A percentile compares a stretch with the other conserved stretches of the same genome.
Evolutionary conservation across 148 eudicot species (phyloP).

Genomic region (Hydrangea macrophylla): DNA sequence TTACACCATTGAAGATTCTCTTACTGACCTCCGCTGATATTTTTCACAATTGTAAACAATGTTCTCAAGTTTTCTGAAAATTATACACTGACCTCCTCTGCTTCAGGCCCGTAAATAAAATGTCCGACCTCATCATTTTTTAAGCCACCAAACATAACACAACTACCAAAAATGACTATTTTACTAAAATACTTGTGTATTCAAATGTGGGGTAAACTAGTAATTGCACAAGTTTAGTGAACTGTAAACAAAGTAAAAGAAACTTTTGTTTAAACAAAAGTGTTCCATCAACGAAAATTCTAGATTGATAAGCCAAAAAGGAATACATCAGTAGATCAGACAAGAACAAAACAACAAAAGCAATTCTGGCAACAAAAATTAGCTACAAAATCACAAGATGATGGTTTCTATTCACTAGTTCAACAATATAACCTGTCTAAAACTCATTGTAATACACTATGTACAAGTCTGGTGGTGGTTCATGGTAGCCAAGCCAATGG

Average conservation of each 20-base stretch:
- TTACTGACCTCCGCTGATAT: no score
- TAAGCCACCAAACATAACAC: no score
- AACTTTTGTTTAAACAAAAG: no score
- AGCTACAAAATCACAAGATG: not conserved
- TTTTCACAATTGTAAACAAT: no score
- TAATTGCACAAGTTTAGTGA: not conserved
- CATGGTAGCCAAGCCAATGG: not conserved
- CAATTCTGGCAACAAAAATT: not conserved
- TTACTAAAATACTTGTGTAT: not conserved
- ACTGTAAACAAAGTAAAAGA: not conserved
- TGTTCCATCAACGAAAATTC: no score
- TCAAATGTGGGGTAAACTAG: not conserved
- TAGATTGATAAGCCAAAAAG: no score
- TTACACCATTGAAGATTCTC: no score
- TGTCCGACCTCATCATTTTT: no score
- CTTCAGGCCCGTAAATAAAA: no score
- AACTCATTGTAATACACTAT: slow-evolving; percentile 4
- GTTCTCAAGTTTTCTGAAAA: no score
- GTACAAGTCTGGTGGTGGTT: not conserved
- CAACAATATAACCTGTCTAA: not conserved
- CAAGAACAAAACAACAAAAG: not conserved
- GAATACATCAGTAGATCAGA: no score
- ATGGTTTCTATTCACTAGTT: slow-evolving; percentile 1
- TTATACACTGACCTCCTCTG: no score
- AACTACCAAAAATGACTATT: not conserved